Percentiles rank a stretch among this genome's conserved stretches.
phyloP scores from a whole-genome alignment of 1,284 basidiomycete genomes.

The Quambalaria eucalypti region DNA sequence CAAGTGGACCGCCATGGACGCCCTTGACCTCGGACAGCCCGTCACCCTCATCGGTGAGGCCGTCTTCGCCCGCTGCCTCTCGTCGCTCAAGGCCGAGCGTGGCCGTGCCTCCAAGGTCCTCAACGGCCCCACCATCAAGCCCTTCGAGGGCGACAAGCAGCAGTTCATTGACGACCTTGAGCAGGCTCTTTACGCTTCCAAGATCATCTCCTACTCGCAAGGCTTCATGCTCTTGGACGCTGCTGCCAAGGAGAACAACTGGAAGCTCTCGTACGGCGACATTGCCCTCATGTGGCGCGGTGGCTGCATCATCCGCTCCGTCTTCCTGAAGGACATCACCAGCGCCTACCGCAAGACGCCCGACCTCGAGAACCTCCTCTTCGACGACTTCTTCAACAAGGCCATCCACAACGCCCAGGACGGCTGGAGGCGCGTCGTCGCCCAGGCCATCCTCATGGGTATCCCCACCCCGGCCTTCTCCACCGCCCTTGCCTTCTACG shows the following conservation, averaged over 20 bases:
- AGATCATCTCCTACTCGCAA: conserved; percentile 80
- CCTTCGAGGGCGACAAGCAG: conserved; percentile 95
- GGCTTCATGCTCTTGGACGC: conserved; percentile 99
- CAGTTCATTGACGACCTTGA: conserved; percentile 98
- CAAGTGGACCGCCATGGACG: conserved; percentile 98
- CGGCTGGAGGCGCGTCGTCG: conserved; percentile 94
- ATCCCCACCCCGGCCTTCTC: conserved; percentile 92
- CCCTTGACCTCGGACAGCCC: conserved; percentile 78
- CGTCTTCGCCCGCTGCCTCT: conserved; percentile 96
- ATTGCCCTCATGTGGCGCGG: conserved; percentile 99
- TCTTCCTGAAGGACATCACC: conserved; percentile 53
- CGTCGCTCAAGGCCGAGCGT: conserved; percentile 95
- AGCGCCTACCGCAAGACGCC: conserved; percentile 79
- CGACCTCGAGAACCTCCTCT: conserved; percentile 82
- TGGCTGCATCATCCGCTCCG: conserved; percentile 81
- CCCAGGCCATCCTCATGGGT: conserved; percentile 94
- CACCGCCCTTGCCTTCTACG: conserved; percentile 96
- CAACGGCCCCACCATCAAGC: conserved; percentile 76
- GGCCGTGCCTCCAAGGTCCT: conserved; percentile 82
- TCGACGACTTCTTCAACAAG: conserved; percentile 97
- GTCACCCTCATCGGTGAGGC: conserved; percentile 99
- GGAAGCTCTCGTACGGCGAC: conserved; percentile 66
- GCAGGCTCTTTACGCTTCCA: conserved; percentile 97
- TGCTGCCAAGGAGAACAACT: conserved; percentile 82
- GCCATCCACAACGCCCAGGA: conserved; percentile 85